phyloP scores from a whole-genome alignment of 225 moss, liverwort and hornwort genomes.

The Sphagnum tenellum region DNA sequence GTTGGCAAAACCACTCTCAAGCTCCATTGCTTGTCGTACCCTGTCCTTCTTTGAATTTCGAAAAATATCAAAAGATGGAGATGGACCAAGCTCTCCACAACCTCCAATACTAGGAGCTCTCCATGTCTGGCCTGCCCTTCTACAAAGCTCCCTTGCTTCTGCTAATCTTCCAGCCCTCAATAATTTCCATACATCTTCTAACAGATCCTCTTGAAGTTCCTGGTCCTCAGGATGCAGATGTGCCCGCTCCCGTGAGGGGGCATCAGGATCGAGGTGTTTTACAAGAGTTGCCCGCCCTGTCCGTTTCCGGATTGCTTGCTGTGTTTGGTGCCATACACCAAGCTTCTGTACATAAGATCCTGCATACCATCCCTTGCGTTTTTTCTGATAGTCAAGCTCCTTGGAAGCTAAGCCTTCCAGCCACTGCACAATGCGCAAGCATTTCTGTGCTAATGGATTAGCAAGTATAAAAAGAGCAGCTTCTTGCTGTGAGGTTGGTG shows the following conservation, averaged over 20 bases:
- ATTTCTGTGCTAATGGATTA: conserved; percentile 70
- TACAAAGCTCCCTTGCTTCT: conserved; percentile 84
- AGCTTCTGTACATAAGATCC: conserved; percentile 93
- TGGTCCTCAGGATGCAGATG: conserved; percentile 85
- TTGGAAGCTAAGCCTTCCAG: conserved; percentile 78
- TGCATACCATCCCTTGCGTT: conserved; percentile 97
- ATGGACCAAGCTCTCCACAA: conserved; percentile 83
- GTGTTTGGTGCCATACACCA: conserved; percentile 94
- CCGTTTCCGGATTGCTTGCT: conserved; percentile 70
- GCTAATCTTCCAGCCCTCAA: conserved; percentile 80
- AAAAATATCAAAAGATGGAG: conserved; percentile 76
- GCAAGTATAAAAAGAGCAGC: conserved; percentile 72
- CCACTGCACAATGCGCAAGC: conserved; percentile 93
- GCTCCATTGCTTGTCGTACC: conserved; percentile 82
- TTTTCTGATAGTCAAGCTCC: conserved; percentile 87
- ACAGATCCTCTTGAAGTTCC: conserved; percentile 87
- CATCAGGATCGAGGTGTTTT: conserved; percentile 79
- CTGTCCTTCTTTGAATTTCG: conserved; percentile 54
- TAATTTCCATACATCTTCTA: conserved; percentile 94
- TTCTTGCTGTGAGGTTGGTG: conserved; percentile 80
- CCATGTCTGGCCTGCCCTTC: conserved; percentile 93
- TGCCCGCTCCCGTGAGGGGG: conserved; percentile 72
- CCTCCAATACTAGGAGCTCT: conserved; percentile 94
- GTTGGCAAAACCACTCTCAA: conserved; percentile 82
- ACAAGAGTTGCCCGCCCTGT: conserved; percentile 58